These are phyloP conservation scores for Claviceps sp. DNA, from an alignment of 2,329 filamentous ascomycete species.

Conservation along the genomic window DNA sequence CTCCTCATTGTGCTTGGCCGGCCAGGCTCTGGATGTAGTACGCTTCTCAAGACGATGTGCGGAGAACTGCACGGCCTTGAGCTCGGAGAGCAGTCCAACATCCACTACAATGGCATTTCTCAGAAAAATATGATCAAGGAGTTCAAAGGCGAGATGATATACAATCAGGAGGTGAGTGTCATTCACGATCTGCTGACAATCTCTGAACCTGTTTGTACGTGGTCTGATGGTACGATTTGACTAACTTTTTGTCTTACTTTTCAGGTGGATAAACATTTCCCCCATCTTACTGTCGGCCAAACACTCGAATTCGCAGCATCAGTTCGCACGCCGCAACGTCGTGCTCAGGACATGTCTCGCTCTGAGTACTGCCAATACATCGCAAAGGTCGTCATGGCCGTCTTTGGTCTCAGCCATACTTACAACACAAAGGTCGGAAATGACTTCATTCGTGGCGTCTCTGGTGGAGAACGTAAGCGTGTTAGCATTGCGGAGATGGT, in stretches of 20 bases:
- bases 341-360: constrained; percentile 48
- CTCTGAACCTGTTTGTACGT: no score
- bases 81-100: constrained; percentile 32
- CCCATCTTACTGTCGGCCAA: constrained; percentile 62
- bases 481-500: constrained; percentile 72
- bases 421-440: constrained; percentile 63
- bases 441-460: constrained; percentile 58
- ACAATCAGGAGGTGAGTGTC: constrained; percentile 52
- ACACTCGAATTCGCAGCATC: constrained; percentile 62
- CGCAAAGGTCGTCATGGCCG: constrained; percentile 52
- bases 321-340: constrained; percentile 51
- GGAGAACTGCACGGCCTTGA: constrained; percentile 46
- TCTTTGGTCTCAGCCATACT: constrained; percentile 61
- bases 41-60: constrained; percentile 47
- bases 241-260: no score
- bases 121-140: constrained; percentile 40
- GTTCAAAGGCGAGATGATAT: constrained; percentile 54
- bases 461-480: constrained; percentile 62
- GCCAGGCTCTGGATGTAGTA: constrained; percentile 52
- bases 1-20: constrained; percentile 56
- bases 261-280: constrained; percentile 58
- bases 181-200: background rate
- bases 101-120: constrained; percentile 52
- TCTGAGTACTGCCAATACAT: constrained; percentile 48
- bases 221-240: no score